phyloP scores from a whole-genome alignment of 306 rosid genomes.

The Mimosa bimucronata region DNA sequence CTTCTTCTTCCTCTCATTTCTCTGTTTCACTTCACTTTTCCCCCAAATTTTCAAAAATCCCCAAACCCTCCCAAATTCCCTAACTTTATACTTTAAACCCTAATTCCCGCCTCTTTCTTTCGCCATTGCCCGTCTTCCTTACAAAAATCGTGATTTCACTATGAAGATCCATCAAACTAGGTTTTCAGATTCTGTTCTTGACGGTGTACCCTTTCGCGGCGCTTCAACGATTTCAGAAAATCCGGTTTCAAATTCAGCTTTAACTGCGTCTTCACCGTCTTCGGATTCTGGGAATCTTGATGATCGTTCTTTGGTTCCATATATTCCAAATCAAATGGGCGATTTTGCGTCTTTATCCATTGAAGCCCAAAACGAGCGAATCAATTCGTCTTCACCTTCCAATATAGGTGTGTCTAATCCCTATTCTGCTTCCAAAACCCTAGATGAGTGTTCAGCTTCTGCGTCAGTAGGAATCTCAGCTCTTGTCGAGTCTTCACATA shows the following conservation, averaged over 20 bases:
- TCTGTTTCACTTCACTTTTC: background rate
- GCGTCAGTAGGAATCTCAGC: background rate
- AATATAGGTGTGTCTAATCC: background rate
- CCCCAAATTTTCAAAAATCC: slow-evolving; percentile 21
- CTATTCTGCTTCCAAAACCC: slow-evolving; percentile 30
- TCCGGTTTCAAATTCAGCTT: slow-evolving; percentile 4
- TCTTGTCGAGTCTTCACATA: background rate
- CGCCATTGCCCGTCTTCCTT: too few relatives aligned
- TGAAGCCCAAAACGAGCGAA: background rate
- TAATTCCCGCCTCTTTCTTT: background rate
- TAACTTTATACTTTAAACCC: slow-evolving; percentile 14
- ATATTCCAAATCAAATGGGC: slow-evolving; percentile 22
- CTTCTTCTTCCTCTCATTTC: background rate
- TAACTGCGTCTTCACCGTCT: slow-evolving; percentile 21
- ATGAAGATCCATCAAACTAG: background rate
- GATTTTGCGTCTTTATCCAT: background rate
- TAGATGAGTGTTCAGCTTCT: background rate
- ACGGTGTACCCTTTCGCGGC: background rate
- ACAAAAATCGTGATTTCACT: too few relatives aligned
- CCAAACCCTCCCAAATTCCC: slow-evolving; percentile 23
- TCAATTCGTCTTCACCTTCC: background rate
- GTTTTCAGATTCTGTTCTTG: slow-evolving; percentile 6
- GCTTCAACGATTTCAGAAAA: background rate
- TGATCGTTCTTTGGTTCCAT: slow-evolving; percentile 17
- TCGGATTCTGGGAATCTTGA: slow-evolving; percentile 32